Percentiles rank a stretch among this genome's conserved stretches.
Evolutionary conservation across 2,329 filamentous ascomycete species (phyloP).

Genomic region (Colletotrichum godetiae): DNA sequence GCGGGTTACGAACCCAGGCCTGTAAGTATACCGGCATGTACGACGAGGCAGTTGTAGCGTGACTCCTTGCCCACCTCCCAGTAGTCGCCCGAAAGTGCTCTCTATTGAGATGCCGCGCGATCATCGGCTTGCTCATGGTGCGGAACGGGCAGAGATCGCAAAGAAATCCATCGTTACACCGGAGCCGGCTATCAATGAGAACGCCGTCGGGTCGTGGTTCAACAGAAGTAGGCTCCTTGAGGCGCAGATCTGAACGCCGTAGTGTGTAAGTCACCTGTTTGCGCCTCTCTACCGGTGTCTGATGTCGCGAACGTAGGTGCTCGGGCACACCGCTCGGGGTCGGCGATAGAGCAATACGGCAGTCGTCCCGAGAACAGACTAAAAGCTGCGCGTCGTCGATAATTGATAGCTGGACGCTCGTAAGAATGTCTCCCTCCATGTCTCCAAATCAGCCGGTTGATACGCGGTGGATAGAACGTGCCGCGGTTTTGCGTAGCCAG

Average conservation of each 20-base stretch:
- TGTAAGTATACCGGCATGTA: not conserved
- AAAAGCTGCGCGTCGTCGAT: not conserved
- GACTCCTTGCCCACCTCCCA: not conserved
- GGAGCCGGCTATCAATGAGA: not conserved
- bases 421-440: not conserved
- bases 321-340: not conserved
- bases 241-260: not conserved
- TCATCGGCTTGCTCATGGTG: not conserved
- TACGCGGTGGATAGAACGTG: not conserved
- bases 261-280: not conserved
- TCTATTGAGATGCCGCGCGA: not conserved
- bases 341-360: not conserved
- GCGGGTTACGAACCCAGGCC: not conserved
- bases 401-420: not conserved
- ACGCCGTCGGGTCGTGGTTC: not conserved
- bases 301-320: not conserved
- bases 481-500: not conserved
- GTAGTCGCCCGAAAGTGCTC: not conserved
- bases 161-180: not conserved
- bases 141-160: not conserved
- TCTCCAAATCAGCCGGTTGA: not conserved
- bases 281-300: not conserved
- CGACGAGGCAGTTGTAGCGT: not conserved
- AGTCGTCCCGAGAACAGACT: not conserved
- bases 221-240: not conserved